Evolutionary conservation across 1,139 yeast species (phyloP).

Genomic region (Pichia sp.): DNA sequence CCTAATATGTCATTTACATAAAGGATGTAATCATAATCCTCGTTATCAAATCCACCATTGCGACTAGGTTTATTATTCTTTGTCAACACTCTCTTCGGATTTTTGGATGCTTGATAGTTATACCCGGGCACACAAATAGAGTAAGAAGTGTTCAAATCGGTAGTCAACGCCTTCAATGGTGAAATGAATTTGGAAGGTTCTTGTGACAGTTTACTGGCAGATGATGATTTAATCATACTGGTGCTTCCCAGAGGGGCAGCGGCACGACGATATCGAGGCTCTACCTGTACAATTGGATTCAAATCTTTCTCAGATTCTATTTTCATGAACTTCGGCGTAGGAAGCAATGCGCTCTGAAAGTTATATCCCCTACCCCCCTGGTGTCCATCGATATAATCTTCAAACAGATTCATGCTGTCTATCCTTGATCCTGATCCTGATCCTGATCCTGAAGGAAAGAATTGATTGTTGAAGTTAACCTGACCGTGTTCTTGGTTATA

Average conservation of each 20-base stretch:
- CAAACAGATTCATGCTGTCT: too few species aligned
- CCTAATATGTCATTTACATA: conserved; percentile 94
- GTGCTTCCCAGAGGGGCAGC: too few species aligned
- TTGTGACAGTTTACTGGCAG: too few species aligned
- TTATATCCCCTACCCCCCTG: too few species aligned
- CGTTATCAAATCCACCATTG: conserved; percentile 85
- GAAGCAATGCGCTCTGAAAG: too few species aligned
- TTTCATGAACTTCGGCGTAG: conserved; percentile 35
- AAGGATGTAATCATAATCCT: conserved; percentile 81
- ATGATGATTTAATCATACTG: too few species aligned
- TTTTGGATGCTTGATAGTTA: conserved; percentile 74
- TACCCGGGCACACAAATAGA: conserved; percentile 83
- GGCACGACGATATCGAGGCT: conserved; percentile 78
- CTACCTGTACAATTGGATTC: conserved; percentile 53
- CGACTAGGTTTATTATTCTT: conserved; percentile 82
- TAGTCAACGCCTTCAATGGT: conserved; percentile 80
- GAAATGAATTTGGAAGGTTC: conserved; percentile 70
- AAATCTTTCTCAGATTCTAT: conserved; percentile 45
- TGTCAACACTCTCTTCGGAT: conserved; percentile 87
- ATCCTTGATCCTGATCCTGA: too few species aligned
- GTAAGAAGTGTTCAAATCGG: conserved; percentile 72
- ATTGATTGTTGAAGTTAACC: too few species aligned
- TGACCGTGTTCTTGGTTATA: too few species aligned
- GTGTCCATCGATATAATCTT: too few species aligned
- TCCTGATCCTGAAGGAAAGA: too few species aligned